These are phyloP conservation scores for Russula brevipes DNA, from an alignment of 768 basidiomycete species.

Conservation along the genomic window DNA sequence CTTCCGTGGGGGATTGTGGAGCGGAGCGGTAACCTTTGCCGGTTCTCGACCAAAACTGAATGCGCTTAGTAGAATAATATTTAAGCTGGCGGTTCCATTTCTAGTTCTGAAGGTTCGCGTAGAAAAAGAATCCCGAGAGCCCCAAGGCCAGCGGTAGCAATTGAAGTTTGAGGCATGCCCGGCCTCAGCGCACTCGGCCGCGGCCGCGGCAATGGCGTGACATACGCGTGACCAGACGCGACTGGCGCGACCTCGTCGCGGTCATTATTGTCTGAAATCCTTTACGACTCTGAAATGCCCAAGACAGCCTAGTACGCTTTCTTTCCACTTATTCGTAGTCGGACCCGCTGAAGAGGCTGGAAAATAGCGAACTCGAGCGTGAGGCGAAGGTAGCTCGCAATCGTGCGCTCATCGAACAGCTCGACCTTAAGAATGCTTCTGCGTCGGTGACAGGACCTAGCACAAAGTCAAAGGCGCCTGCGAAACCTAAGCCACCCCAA, in stretches of 20 bases:
- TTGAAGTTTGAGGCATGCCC: too few relatives aligned
- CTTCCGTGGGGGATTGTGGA: too few relatives aligned
- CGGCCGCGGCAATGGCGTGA: not conserved
- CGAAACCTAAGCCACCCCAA: conserved; percentile 27
- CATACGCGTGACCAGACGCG: conserved; percentile 13
- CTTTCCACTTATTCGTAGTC: not conserved
- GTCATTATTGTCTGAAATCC: not conserved
- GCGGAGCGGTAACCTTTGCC: too few relatives aligned
- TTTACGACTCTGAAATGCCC: conserved; percentile 13
- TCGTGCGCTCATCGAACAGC: conserved; percentile 63
- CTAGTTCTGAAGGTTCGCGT: too few relatives aligned
- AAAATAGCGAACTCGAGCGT: conserved; percentile 58
- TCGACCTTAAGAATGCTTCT: conserved; percentile 58
- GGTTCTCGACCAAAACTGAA: too few relatives aligned
- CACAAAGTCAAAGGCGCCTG: conserved; percentile 33
- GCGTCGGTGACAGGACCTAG: conserved; percentile 42
- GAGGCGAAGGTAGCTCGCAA: conserved; percentile 81
- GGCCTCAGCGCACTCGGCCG: too few relatives aligned
- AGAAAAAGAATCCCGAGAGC: too few relatives aligned
- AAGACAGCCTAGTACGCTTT: conserved; percentile 25
- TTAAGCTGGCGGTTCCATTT: too few relatives aligned
- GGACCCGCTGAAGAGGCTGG: not conserved
- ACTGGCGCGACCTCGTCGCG: not conserved
- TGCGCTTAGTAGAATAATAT: too few relatives aligned
- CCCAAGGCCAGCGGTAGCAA: too few relatives aligned